Percentiles rank a stretch among this genome's conserved stretches.
These are phyloP conservation scores for Aechmea fasciata DNA, from an alignment of 176 grass and related monocot genomes.

Conservation along the genomic window DNA sequence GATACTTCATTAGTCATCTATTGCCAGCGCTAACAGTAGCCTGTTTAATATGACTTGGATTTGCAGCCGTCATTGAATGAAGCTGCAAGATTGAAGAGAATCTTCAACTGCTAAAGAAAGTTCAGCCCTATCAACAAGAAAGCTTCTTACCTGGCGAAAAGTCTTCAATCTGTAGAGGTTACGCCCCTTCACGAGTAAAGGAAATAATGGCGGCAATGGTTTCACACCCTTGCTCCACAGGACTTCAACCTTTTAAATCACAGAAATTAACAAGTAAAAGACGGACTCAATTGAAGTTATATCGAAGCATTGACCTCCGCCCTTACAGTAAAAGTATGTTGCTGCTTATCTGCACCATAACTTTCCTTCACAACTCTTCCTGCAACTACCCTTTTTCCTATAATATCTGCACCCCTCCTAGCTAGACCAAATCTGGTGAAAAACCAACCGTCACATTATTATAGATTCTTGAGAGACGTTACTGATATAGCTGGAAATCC, in stretches of 20 bases:
- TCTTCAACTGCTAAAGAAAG: neutral
- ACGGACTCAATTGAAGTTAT: neutral
- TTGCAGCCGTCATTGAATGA: neutral
- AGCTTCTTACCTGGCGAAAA: constrained; percentile 44
- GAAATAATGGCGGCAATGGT: constrained; percentile 39
- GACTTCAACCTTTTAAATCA: constrained; percentile 48
- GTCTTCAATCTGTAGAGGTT: constrained; percentile 72
- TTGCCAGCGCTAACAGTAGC: no score
- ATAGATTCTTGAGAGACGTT: neutral
- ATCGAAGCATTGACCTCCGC: constrained; percentile 9
- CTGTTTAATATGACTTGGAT: no score
- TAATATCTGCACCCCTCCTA: constrained; percentile 35
- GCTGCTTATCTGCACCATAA: constrained; percentile 63
- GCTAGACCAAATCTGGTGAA: constrained; percentile 29
- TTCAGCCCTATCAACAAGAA: neutral
- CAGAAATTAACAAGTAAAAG: constrained; percentile 4
- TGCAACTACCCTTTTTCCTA: constrained; percentile 49
- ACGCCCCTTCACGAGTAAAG: constrained; percentile 63
- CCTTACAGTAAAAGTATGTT: constrained; percentile 71
- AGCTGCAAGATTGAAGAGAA: no score
- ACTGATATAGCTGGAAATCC: neutral
- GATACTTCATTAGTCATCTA: neutral
- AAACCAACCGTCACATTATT: neutral
- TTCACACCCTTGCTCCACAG: constrained; percentile 55
- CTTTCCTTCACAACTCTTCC: constrained; percentile 70